A percentile compares a stretch with the other conserved stretches of the same genome.
Evolutionary conservation across 345 rosid genomes (phyloP).

Genomic region (Eucalyptus camaldulensis): DNA sequence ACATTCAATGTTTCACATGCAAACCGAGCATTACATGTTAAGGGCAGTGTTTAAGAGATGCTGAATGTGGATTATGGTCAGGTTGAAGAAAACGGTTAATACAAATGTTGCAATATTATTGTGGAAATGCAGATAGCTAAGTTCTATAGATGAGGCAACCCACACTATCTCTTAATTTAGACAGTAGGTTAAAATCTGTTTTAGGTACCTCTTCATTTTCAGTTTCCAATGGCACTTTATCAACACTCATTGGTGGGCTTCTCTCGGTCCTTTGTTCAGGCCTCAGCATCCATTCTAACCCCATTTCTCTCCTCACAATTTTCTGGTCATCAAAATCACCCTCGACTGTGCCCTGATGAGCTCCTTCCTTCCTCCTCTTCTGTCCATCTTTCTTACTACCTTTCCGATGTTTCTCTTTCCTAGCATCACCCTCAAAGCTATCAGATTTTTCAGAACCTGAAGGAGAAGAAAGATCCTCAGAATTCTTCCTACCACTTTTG

Average conservation of each 20-base stretch:
- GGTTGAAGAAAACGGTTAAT: background rate
- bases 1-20: background rate
- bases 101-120: background rate
- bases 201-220: constrained; percentile 39
- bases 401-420: constrained; percentile 6
- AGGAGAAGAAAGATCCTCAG: constrained; percentile 8
- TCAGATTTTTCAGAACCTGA: constrained; percentile 5
- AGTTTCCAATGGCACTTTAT: constrained; percentile 23
- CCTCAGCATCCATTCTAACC: constrained; percentile 84
- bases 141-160: background rate
- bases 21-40: background rate
- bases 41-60: background rate
- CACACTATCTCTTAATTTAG: background rate
- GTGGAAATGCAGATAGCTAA: background rate
- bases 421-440: background rate
- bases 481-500: constrained; percentile 3
- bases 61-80: background rate
- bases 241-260: constrained; percentile 11
- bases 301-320: constrained; percentile 54
- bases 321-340: constrained; percentile 24
- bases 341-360: background rate
- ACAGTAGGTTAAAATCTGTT: background rate
- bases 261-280: constrained; percentile 33
- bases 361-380: background rate
- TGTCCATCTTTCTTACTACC: background rate